Percentiles rank a stretch among this genome's conserved stretches.
These are phyloP conservation scores for Sarocladiaceae sp. DNA, from an alignment of 2,329 filamentous ascomycete species.

Conservation along the genomic window DNA sequence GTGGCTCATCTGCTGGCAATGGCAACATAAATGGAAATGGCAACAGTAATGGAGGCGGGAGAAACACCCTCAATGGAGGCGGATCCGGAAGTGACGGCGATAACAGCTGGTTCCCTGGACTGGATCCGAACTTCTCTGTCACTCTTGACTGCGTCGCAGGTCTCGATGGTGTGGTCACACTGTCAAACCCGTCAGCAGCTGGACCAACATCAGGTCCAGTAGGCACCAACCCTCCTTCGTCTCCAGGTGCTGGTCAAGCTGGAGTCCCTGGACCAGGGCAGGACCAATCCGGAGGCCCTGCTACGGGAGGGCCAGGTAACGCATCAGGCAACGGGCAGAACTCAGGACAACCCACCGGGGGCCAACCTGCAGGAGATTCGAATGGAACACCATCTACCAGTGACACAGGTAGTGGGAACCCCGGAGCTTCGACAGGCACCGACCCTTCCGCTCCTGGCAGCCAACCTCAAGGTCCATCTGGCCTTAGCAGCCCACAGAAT, in stretches of 20 bases:
- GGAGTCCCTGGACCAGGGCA: not conserved
- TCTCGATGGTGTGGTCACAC: conserved; percentile 7
- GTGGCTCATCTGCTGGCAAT: not conserved
- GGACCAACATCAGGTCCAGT: not conserved
- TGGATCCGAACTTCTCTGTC: conserved; percentile 1
- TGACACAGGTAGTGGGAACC: not conserved
- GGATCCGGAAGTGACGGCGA: not conserved
- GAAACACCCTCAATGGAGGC: not conserved
- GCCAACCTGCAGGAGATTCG: not conserved
- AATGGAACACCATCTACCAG: not conserved
- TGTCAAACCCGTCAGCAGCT: not conserved
- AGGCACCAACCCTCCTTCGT: not conserved
- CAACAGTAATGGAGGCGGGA: not conserved
- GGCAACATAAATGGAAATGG: not conserved
- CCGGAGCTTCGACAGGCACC: not conserved
- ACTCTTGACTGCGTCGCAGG: conserved; percentile 6
- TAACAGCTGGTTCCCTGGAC: not conserved
- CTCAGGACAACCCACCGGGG: not conserved
- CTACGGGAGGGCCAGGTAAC: not conserved
- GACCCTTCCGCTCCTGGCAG: not conserved
- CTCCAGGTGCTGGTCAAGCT: not conserved
- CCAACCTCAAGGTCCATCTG: not conserved
- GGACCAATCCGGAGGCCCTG: not conserved
- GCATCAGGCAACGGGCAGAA: not conserved
- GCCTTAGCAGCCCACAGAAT: not conserved